These are phyloP conservation scores for Ceratobasidium sp. DNA, from an alignment of 1,284 basidiomycete genomes.

Conservation along the genomic window DNA sequence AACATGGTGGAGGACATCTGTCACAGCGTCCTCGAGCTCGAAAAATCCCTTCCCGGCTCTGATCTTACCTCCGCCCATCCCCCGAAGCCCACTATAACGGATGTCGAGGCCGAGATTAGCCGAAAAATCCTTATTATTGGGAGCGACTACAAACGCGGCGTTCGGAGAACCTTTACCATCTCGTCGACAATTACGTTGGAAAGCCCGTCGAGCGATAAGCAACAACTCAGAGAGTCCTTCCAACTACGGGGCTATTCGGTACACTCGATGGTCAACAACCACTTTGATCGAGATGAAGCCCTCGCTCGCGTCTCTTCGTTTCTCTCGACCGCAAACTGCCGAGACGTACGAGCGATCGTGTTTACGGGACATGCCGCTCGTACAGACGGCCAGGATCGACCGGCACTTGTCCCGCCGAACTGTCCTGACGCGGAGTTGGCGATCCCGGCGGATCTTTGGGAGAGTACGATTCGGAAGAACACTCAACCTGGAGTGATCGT, in stretches of 20 bases:
- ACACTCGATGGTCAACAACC: slow-evolving; percentile 4
- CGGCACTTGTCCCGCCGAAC: neutral
- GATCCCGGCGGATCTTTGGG: slow-evolving; percentile 4
- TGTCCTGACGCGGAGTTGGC: neutral
- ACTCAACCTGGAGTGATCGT: slow-evolving; percentile 22
- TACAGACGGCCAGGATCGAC: neutral
- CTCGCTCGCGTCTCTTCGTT: neutral
- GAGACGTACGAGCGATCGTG: slow-evolving; percentile 15
- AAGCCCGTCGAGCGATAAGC: neutral
- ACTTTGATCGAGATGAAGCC: neutral
- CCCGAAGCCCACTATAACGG: neutral
- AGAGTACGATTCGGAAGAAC: slow-evolving; percentile 2
- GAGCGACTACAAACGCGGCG: neutral
- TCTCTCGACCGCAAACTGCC: neutral
- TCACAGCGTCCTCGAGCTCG: neutral
- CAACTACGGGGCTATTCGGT: slow-evolving; percentile 2
- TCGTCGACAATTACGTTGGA: slow-evolving; percentile 2
- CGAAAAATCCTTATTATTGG: slow-evolving; percentile 27
- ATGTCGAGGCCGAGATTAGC: neutral
- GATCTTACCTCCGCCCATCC: neutral
- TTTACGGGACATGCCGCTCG: slow-evolving; percentile 25
- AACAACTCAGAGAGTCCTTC: neutral
- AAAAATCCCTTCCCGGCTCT: neutral
- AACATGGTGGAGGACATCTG: neutral
- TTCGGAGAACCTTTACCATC: neutral